phyloP scores from a whole-genome alignment of 805 yeast genomes.

The Metschnikowia henanensis region DNA sequence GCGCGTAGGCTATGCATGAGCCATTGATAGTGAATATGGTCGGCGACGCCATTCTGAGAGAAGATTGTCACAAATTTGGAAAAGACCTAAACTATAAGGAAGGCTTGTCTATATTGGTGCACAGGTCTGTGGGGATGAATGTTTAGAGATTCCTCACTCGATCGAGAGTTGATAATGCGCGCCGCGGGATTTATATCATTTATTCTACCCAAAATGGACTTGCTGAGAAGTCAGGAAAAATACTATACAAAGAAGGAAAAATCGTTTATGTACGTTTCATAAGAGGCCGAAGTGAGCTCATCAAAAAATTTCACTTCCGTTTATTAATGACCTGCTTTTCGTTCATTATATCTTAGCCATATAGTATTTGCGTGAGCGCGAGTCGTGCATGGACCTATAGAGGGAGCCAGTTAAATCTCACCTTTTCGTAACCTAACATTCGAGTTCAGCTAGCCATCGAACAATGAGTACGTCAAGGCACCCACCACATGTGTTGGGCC shows the following conservation, averaged over 20 bases:
- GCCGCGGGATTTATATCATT: no score
- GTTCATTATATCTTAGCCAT: no score
- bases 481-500: neutral
- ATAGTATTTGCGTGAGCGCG: neutral
- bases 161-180: no score
- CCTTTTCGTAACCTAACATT: slow-evolving; percentile 23
- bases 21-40: slow-evolving; percentile 50
- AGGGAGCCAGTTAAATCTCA: slow-evolving; percentile 32
- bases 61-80: neutral
- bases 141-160: neutral
- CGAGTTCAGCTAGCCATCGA: neutral
- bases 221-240: no score
- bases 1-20: slow-evolving; percentile 65
- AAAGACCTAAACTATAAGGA: no score
- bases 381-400: slow-evolving; percentile 21
- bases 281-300: no score
- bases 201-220: no score
- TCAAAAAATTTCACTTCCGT: no score
- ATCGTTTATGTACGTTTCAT: no score
- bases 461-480: slow-evolving; percentile 9
- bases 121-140: slow-evolving; percentile 7
- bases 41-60: slow-evolving; percentile 6
- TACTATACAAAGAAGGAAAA: no score
- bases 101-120: neutral
- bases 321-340: no score